Evolutionary conservation across 345 rosid species (phyloP), one percentile per base, ranked within the genome.

Genomic region (Laguncularia racemosa): DNA sequence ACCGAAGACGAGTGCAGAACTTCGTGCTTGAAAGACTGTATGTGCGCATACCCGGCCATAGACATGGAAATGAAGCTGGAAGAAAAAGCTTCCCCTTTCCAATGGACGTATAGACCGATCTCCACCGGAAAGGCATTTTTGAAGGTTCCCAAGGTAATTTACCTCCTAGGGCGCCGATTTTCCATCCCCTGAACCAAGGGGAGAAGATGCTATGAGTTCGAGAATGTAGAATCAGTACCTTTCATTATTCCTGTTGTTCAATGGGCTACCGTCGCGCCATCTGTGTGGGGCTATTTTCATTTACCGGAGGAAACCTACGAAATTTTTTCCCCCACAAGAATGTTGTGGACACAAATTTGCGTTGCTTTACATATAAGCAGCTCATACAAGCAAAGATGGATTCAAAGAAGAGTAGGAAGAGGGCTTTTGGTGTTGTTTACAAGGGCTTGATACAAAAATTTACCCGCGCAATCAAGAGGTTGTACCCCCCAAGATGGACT

Each of bases 361-460:
- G 46, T n/a, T 56, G 40, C 44, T 78, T 71, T 52, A 56, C 57
- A 19, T 78, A 61, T 57, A 59, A 50, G 16, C 80, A 78, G 54
- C 68, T 78, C 16, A 68, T 23, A 47, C 44, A 50, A 12, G 78
- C 74, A 2, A 78, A 2, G 16, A 47, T 26, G 70, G 70, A 8
- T 79, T 72, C 64, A 67, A 67, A 49, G 60, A 65, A 26, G 70
- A 72, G 49, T 75, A 8, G 83, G 83, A 12, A 65, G 71, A 17
- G 80, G 16, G 46, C 78, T 7, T 79, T 76, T n/a, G 76, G 80
- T 11, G 62, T 50, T 18, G 84, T 76, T 19, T 79, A 70, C 44
- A 70, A 63, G 61, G 84, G 80, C 43, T 33, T 45, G 16, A 33
- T 70, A 44, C 46, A n/a, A 51, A 8, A 12, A 57, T 28, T 20